Conservation (phyloP, 164 flowering plant genomes). For the Piper longum region DNA sequence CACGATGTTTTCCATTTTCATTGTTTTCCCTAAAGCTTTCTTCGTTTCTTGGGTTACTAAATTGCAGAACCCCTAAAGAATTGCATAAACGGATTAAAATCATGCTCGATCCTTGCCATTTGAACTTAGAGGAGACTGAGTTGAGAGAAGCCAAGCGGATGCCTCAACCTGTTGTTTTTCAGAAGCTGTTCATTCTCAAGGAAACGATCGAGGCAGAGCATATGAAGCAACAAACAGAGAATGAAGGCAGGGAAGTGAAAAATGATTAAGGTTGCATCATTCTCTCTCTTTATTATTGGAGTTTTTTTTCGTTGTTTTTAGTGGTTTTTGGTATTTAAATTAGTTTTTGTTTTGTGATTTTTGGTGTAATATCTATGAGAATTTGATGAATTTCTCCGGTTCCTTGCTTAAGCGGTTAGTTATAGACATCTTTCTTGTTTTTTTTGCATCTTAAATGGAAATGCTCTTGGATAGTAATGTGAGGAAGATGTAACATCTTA, state of each 20-base stretch:
- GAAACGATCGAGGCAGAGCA: slow-evolving; percentile 80
- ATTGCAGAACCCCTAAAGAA: slow-evolving; percentile 73
- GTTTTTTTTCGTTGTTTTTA: too few relatives aligned
- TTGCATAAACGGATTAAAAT: slow-evolving; percentile 82
- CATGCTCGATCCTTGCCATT: slow-evolving; percentile 83
- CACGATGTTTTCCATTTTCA: too few relatives aligned
- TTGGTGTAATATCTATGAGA: too few relatives aligned
- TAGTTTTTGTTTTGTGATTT: too few relatives aligned
- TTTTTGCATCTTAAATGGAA: too few relatives aligned
- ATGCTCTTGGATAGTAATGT: too few relatives aligned
- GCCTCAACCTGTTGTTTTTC: slow-evolving; percentile 64
- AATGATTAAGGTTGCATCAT: slow-evolving; percentile 1
- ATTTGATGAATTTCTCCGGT: too few relatives aligned
- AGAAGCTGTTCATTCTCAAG: slow-evolving; percentile 69
- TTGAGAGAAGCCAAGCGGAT: slow-evolving; percentile 75
- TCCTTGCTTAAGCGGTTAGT: too few relatives aligned
- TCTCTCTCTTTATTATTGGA: too few relatives aligned
- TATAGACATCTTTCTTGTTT: too few relatives aligned
- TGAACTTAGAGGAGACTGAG: slow-evolving; percentile 71
- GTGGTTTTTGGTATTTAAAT: too few relatives aligned
- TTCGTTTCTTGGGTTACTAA: neutral
- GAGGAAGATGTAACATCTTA: too few relatives aligned
- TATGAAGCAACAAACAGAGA: slow-evolving; percentile 21
- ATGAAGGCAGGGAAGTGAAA: slow-evolving; percentile 16
- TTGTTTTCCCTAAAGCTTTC: neutral